Base-by-base conservation (phyloP, 129 eudicot genomes). In the Arctium minus region DNA sequence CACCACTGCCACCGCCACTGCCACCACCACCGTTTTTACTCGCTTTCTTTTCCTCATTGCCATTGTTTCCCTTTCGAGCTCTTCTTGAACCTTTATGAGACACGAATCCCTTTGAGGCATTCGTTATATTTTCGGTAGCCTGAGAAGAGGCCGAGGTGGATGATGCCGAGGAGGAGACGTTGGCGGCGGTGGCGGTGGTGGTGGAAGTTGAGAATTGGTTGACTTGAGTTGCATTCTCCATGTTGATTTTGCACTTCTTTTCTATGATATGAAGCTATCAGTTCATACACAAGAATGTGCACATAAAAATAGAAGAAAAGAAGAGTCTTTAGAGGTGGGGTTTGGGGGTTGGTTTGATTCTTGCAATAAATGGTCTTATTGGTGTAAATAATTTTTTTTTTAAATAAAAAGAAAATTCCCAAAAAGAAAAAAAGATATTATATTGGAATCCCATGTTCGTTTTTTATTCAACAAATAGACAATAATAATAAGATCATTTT, bases 191-290 rank as follows among this genome's bases (percentile, higher is more conserved):
- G n/a, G 89, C 22, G 67, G 81, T 15, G 1, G 87, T 71, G 30
- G 84, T 50, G 68, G 89, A 85, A 70, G 80, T 80, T 15, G 94
- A 67, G 76, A 30, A 73, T 38, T 56, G 75, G 65, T 75, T 72
- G 56, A 71, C 53, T 65, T 86, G 86, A 48, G 70, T 70, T 81
- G 80, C 74, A 72, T 68, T 84, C 39, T 79, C 84, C 70, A 85
- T 40, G 84, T 69, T 81, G 79, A 65, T 77, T 22, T 35, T 72
- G 38, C 76, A 36, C 64, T 74, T 85, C 81, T 85, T 89, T 85
- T 89, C 53, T 1, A 15, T 82, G 48, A 70, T 64, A 53, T 76
- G 29, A 15, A 44, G 56, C 27, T n/a, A 80, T 72, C 17, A 73
- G 12, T 35, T 72, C 36, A 37, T 53, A 72, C 62, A 70, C 56